Evolutionary conservation across 2,329 filamentous ascomycete species (phyloP).

Genomic region (Hypomyces perniciosus): DNA sequence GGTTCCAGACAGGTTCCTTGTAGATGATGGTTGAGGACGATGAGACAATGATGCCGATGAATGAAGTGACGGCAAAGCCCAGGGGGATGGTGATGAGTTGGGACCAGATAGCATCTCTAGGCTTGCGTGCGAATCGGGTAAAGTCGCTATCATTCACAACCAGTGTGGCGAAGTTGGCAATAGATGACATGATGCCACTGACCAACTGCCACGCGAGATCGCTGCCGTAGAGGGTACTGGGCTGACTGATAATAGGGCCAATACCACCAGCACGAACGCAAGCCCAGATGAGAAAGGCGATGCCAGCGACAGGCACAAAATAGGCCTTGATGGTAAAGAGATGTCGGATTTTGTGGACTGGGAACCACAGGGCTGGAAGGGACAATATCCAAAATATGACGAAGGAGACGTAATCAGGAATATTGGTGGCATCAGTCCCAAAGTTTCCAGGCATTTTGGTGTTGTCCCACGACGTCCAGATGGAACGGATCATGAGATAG

Average conservation of each 20-base stretch:
- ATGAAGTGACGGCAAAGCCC: constrained; percentile 71
- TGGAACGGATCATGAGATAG: constrained; percentile 79
- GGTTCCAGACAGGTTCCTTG: constrained; percentile 64
- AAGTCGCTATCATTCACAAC: constrained; percentile 83
- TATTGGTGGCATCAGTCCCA: constrained; percentile 58
- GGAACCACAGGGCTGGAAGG: constrained; percentile 81
- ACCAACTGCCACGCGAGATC: constrained; percentile 76
- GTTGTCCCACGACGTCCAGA: constrained; percentile 65
- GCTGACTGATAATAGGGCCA: constrained; percentile 73
- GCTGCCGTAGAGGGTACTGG: constrained; percentile 56
- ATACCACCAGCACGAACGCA: constrained; percentile 75
- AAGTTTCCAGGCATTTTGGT: constrained; percentile 63
- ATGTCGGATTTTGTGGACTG: constrained; percentile 81
- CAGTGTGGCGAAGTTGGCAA: constrained; percentile 85
- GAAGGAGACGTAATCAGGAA: constrained; percentile 71
- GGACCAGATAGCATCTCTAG: constrained; percentile 70
- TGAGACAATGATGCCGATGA: constrained; percentile 75
- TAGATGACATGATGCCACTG: constrained; percentile 79
- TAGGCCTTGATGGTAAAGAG: constrained; percentile 87
- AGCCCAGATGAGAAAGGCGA: constrained; percentile 84
- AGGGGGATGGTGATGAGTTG: constrained; percentile 70
- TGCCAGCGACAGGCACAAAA: constrained; percentile 74
- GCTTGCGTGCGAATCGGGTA: constrained; percentile 72
- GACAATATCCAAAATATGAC: constrained; percentile 81
- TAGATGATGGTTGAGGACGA: constrained; percentile 67